Evolutionary conservation across 1,139 yeast species (phyloP).

Genomic region (Pichia sorboxylosa): DNA sequence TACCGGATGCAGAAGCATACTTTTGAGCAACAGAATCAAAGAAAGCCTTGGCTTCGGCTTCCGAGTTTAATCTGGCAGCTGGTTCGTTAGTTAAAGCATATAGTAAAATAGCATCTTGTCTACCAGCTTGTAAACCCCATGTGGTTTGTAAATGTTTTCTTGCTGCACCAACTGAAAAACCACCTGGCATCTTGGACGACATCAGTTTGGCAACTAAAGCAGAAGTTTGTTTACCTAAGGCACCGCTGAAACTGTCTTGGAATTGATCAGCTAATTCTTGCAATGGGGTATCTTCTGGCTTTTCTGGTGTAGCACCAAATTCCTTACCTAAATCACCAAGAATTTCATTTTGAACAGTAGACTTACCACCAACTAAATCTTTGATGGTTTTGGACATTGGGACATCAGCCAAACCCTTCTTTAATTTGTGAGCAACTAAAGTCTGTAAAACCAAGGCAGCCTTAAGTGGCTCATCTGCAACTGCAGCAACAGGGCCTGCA

Average conservation of each 20-base stretch:
- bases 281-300: constrained; percentile 96
- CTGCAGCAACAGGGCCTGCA: constrained; percentile 80
- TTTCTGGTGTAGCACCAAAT: constrained; percentile 95
- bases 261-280: constrained; percentile 90
- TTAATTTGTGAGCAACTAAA: constrained; percentile 88
- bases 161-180: constrained; percentile 82
- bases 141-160: constrained; percentile 83
- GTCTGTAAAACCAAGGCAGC: constrained; percentile 78
- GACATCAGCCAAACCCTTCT: constrained; percentile 76
- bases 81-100: constrained; percentile 85
- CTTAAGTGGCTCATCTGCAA: constrained; percentile 82
- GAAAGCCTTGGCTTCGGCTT: constrained; percentile 80
- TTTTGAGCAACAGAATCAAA: constrained; percentile 74
- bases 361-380: constrained; percentile 95
- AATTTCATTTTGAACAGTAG: constrained; percentile 95
- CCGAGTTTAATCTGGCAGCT: constrained; percentile 72
- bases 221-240: constrained; percentile 85
- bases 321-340: constrained; percentile 97
- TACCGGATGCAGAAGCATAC: constrained; percentile 75
- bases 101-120: constrained; percentile 85
- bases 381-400: constrained; percentile 89
- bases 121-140: constrained; percentile 86
- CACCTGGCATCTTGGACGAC: constrained; percentile 99
- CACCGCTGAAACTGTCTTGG: constrained; percentile 82
- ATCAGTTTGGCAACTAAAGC: constrained; percentile 83